Percentiles rank a stretch among this genome's conserved stretches.
phyloP scores from a whole-genome alignment of 805 yeast species.

The Komagataella pseudopastoris region DNA sequence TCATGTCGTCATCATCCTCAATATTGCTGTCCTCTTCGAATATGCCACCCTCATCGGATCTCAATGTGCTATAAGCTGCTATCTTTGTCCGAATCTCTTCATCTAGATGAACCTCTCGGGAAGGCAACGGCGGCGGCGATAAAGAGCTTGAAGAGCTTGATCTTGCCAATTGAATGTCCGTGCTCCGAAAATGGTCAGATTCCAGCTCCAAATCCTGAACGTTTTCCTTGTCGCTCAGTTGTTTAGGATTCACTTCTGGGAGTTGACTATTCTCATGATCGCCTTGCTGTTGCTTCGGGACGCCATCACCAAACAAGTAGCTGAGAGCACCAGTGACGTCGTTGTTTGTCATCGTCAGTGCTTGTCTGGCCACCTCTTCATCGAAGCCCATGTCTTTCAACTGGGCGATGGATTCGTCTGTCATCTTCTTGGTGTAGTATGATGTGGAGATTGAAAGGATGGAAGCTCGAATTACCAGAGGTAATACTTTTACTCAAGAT shows the following conservation, averaged over 20 bases:
- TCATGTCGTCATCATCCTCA: conserved; percentile 3
- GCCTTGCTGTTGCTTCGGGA: background rate
- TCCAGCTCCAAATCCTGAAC: background rate
- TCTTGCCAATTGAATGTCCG: background rate
- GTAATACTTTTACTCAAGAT: background rate
- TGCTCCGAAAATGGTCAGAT: background rate
- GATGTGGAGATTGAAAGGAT: background rate
- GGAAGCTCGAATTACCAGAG: background rate
- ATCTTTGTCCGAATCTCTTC: conserved; percentile 12
- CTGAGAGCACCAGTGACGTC: conserved; percentile 20
- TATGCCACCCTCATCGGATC: background rate
- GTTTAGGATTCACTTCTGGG: background rate
- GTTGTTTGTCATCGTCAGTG: conserved; percentile 18
- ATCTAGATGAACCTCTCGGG: conserved; percentile 10
- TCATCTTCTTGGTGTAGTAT: background rate
- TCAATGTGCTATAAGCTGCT: conserved; percentile 9
- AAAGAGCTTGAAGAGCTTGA: background rate
- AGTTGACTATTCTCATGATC: background rate
- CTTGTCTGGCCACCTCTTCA: conserved; percentile 22
- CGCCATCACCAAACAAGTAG: conserved; percentile 20
- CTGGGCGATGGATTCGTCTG: conserved; percentile 2
- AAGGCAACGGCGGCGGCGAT: background rate
- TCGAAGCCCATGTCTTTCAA: conserved; percentile 25
- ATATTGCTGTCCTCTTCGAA: background rate
- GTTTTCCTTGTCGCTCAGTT: background rate